These are phyloP conservation scores for Ricinus communis DNA, from an alignment of 345 rosid species.

Conservation along the genomic window DNA sequence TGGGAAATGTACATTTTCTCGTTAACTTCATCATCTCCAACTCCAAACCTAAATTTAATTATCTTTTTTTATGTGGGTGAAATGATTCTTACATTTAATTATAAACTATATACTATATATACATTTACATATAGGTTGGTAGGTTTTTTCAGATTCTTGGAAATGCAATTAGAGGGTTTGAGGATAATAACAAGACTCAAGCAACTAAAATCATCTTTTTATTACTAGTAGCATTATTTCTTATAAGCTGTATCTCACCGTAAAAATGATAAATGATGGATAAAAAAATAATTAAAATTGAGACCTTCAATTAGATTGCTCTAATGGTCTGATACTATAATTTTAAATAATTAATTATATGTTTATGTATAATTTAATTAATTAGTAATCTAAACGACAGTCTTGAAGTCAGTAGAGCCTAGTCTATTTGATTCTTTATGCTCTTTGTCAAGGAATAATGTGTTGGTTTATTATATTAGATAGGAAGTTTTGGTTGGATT, in stretches of 20 bases:
- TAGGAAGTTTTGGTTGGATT: no score
- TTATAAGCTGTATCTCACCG: no score
- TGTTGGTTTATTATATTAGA: background rate
- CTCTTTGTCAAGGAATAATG: constrained; percentile 3
- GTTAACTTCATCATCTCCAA: background rate
- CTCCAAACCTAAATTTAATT: background rate
- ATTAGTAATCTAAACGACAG: background rate
- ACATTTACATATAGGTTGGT: background rate
- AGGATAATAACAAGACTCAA: constrained; percentile 20
- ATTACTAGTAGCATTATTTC: no score
- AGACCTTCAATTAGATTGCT: no score
- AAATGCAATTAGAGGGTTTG: constrained; percentile 26
- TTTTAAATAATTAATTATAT: no score
- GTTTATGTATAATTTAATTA: background rate
- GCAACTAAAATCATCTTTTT: background rate
- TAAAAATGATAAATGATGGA: no score
- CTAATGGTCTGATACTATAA: no score
- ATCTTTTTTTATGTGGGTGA: background rate
- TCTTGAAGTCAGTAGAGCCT: background rate
- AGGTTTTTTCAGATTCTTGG: constrained; percentile 11
- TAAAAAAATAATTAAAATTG: no score
- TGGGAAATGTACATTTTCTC: constrained; percentile 19
- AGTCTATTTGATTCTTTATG: constrained; percentile 10
- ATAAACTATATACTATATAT: background rate
- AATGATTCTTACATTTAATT: background rate